Conservation (phyloP, 108 stramenopile genomes). For the Aurantiochytrium sp. region DNA sequence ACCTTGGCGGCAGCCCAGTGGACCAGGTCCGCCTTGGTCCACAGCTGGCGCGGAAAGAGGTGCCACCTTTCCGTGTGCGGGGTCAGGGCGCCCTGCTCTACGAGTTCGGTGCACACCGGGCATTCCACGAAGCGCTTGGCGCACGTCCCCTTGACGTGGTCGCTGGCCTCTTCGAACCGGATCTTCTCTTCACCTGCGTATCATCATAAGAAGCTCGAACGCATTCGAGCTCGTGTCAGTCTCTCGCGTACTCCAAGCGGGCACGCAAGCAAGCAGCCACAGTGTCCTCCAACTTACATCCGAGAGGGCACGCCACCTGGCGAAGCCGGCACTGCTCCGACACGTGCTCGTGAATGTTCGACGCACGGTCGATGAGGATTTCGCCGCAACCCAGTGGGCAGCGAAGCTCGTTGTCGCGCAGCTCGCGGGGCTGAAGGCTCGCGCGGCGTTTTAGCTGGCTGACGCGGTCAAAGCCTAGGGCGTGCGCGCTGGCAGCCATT, state of each 20-base stretch:
- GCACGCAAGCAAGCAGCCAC: too few relatives aligned
- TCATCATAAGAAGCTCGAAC: too few relatives aligned
- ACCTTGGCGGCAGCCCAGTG: not conserved
- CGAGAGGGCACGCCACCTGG: not conserved
- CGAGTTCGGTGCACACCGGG: not conserved
- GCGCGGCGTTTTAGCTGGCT: not conserved
- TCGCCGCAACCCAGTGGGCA: not conserved
- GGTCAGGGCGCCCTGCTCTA: not conserved
- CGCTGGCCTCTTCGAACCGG: not conserved
- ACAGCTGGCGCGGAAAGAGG: not conserved
- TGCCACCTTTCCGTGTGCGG: not conserved
- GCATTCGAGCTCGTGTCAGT: too few relatives aligned
- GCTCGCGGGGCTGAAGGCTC: not conserved
- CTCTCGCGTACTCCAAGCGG: too few relatives aligned
- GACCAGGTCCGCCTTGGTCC: not conserved
- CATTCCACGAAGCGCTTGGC: not conserved
- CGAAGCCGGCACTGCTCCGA: not conserved
- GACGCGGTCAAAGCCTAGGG: not conserved
- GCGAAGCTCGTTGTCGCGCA: not conserved
- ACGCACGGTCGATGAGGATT: not conserved
- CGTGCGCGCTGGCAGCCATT: not conserved
- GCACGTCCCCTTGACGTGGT: not conserved
- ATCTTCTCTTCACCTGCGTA: not conserved
- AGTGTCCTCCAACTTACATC: conserved; percentile 24
- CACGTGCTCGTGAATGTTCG: not conserved